Base-by-base conservation (phyloP, 2,329 filamentous ascomycete species). In the Hypomyces perniciosus region DNA sequence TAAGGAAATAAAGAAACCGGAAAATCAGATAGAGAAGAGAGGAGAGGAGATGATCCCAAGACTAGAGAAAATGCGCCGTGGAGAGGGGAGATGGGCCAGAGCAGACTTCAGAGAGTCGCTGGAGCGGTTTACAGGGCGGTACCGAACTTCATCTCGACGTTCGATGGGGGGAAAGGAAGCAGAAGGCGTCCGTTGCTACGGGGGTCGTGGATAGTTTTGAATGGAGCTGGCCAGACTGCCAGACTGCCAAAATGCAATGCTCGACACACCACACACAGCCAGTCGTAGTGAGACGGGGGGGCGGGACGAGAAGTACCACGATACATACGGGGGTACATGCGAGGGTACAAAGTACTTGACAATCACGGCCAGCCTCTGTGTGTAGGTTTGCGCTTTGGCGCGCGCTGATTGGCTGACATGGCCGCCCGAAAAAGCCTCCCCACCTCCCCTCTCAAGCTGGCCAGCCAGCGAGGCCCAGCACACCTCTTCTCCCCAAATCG, bases 81-180 rank as follows among this genome's bases (percentile, higher is more conserved):
- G 67, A 71, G 66, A 65, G 64, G 68, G 66, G 63, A 66, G 63
- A 41, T 33, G 62, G 52, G 62, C 68, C 66, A 62, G 62, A 78
- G 76, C 76, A 77, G 76, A 79, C 76, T 78, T 72, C 72, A 61
- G 65, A 68, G 69, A 77, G 76, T 76, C 75, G 76, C 72, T 73
- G 72, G 70, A 60, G 68, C 65, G 60, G 57, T 73, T 72, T 73
- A 80, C 66, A 78, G 70, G 70, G 68, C 69, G 64, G 62, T 73
- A 67, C 72, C 73, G 73, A 77, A 77, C 66, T 67, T 68, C 76
- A 81, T 79, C 66, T 72, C 72, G 72, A 66, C 69, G 73, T 74
- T 78, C 72, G 74, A 73, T 74, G 64, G 50, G 64, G 66, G 68
- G 69, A 68, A 59, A 59, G 56, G 56, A 60, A 59, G 63, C 35